Percentiles rank a stretch among this genome's conserved stretches.
Conservation (phyloP, 495 filamentous ascomycete species). For the Hypoxylon crocopeplum region DNA sequence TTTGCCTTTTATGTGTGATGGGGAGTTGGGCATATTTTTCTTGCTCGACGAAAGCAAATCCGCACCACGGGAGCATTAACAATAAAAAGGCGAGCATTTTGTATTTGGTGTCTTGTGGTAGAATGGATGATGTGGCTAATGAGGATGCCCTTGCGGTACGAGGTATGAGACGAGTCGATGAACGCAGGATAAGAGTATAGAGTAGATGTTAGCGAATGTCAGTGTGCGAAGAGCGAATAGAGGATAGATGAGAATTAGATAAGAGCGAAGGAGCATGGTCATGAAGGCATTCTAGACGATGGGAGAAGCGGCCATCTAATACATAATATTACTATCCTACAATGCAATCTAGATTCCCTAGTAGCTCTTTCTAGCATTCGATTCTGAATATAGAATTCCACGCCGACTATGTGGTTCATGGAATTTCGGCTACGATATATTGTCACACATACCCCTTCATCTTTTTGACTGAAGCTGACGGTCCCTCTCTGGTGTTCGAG, state of each 20-base stretch:
- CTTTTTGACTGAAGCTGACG: neutral
- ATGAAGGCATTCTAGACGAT: neutral
- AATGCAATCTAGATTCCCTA: too few relatives aligned
- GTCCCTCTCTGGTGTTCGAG: neutral
- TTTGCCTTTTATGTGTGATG: constrained; percentile 21
- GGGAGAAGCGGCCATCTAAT: neutral
- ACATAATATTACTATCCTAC: too few relatives aligned
- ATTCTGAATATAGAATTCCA: constrained; percentile 5
- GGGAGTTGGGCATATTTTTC: constrained; percentile 21
- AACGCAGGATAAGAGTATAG: too few relatives aligned
- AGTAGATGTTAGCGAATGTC: neutral
- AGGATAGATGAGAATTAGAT: neutral
- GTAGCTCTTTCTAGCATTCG: neutral
- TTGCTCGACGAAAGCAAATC: constrained; percentile 11
- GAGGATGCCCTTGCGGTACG: neutral
- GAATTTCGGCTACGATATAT: constrained; percentile 21
- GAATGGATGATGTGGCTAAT: neutral
- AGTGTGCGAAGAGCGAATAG: neutral
- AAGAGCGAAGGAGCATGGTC: neutral
- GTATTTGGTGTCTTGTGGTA: neutral
- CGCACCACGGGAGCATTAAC: constrained; percentile 16
- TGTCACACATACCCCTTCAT: neutral
- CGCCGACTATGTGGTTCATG: neutral
- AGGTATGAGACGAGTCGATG: neutral
- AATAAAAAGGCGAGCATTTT: constrained; percentile 19